Evolutionary conservation across 2,329 filamentous ascomycete species (phyloP).

Genomic region (Chaetothyriales sp.): DNA sequence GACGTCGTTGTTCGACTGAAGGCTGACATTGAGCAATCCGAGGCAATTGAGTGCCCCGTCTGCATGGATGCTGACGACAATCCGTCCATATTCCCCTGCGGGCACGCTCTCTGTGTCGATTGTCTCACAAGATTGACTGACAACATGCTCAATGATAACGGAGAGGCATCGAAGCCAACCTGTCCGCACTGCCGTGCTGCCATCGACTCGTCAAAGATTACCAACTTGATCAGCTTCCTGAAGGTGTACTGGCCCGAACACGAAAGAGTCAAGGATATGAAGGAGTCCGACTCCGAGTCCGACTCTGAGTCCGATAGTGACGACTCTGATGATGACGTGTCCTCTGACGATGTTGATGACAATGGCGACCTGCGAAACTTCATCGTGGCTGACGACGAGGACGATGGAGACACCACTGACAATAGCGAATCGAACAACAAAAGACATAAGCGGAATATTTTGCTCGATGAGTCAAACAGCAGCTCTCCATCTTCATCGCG

Average conservation of each 20-base stretch:
- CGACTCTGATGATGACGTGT: not conserved
- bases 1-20: slow-evolving; percentile 54
- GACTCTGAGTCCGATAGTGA: slow-evolving; percentile 21
- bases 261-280: slow-evolving; percentile 23
- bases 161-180: slow-evolving; percentile 37
- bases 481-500: not conserved
- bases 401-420: slow-evolving; percentile 21
- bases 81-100: slow-evolving; percentile 68
- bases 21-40: slow-evolving; percentile 21
- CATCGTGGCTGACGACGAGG: slow-evolving; percentile 27
- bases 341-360: slow-evolving; percentile 17
- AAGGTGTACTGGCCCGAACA: slow-evolving; percentile 51
- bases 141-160: slow-evolving; percentile 42
- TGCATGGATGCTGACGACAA: slow-evolving; percentile 65
- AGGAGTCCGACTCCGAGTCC: slow-evolving; percentile 27
- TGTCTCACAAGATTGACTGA: slow-evolving; percentile 59
- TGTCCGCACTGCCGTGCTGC: slow-evolving; percentile 63
- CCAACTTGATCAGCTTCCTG: slow-evolving; percentile 59
- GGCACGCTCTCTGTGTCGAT: slow-evolving; percentile 62
- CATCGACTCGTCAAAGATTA: slow-evolving; percentile 53
- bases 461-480: slow-evolving; percentile 1
- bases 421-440: slow-evolving; percentile 13
- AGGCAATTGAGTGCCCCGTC: slow-evolving; percentile 63
- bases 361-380: slow-evolving; percentile 19
- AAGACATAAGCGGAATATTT: not conserved